Percentiles rank a stretch among this genome's conserved stretches.
Evolutionary conservation across 306 rosid species (phyloP).

Genomic region (Nissolia schottii): DNA sequence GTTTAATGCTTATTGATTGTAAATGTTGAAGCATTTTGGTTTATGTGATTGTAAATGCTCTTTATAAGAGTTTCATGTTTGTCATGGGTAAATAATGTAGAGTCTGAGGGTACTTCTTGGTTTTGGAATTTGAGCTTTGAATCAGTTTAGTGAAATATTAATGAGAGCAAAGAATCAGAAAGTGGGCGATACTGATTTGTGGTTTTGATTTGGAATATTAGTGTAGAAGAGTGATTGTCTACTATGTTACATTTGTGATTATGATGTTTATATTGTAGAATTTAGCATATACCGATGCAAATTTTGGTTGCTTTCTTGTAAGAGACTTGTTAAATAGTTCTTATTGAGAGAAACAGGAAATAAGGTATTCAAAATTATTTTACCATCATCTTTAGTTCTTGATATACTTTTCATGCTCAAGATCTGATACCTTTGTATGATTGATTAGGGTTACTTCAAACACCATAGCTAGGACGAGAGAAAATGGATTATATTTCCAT

Average conservation of each 20-base stretch:
- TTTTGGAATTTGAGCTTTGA: neutral
- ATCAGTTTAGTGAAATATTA: neutral
- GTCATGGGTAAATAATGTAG: neutral
- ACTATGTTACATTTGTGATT: neutral
- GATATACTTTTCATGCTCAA: neutral
- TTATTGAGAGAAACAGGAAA: too few relatives aligned
- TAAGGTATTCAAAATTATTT: neutral
- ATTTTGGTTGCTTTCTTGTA: neutral
- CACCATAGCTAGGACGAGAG: neutral
- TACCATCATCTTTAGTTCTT: neutral
- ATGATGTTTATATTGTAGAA: neutral
- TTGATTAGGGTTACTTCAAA: neutral
- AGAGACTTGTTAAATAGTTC: neutral
- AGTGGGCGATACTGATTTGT: neutral
- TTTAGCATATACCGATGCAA: neutral
- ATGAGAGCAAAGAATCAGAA: neutral
- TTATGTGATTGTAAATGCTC: neutral
- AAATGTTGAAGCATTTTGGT: neutral
- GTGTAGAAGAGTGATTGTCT: neutral
- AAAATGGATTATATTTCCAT: neutral
- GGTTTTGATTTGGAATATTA: neutral
- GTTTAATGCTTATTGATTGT: neutral
- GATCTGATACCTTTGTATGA: neutral
- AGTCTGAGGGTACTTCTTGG: neutral
- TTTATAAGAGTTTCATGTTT: neutral